Percentiles rank a stretch among this genome's conserved stretches.
Conservation (phyloP, 2,329 filamentous ascomycete species). For the Colletotrichum phormii region DNA sequence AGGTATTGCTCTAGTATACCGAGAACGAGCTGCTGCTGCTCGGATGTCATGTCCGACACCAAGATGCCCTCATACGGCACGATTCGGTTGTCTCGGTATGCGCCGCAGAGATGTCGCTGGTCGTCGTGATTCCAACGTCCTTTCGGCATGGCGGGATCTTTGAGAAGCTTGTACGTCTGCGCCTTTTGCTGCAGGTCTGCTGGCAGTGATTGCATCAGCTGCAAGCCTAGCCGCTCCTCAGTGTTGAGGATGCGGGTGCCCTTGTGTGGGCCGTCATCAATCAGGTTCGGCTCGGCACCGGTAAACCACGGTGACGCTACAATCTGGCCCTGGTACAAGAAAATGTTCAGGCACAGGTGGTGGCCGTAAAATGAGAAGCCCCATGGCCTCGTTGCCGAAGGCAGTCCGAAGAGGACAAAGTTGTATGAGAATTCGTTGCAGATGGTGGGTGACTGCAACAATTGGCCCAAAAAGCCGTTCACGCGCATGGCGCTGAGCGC, state of each 20-base stretch:
- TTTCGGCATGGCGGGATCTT: slow-evolving; percentile 73
- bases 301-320: slow-evolving; percentile 81
- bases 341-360: slow-evolving; percentile 80
- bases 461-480: slow-evolving; percentile 79
- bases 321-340: slow-evolving; percentile 72
- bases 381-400: slow-evolving; percentile 70
- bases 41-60: slow-evolving; percentile 58
- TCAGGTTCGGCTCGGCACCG: slow-evolving; percentile 82
- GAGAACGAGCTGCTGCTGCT: slow-evolving; percentile 66
- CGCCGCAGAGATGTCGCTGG: slow-evolving; percentile 81
- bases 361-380: slow-evolving; percentile 83
- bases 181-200: slow-evolving; percentile 59
- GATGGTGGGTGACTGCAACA: slow-evolving; percentile 70
- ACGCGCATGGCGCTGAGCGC: slow-evolving; percentile 77
- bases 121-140: slow-evolving; percentile 85
- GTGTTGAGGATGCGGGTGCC: slow-evolving; percentile 75
- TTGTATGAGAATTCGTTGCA: slow-evolving; percentile 85
- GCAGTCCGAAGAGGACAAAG: slow-evolving; percentile 76
- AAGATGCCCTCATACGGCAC: slow-evolving; percentile 79
- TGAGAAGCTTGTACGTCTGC: slow-evolving; percentile 69
- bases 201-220: slow-evolving; percentile 74
- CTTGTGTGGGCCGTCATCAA: slow-evolving; percentile 71
- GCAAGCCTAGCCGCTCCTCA: slow-evolving; percentile 74
- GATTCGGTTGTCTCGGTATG: slow-evolving; percentile 81
- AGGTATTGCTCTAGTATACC: slow-evolving; percentile 73